Percentiles rank a stretch among this genome's conserved stretches.
phyloP scores from a whole-genome alignment of 192 early-diverging fungal species.

The Coemansia sp. region DNA sequence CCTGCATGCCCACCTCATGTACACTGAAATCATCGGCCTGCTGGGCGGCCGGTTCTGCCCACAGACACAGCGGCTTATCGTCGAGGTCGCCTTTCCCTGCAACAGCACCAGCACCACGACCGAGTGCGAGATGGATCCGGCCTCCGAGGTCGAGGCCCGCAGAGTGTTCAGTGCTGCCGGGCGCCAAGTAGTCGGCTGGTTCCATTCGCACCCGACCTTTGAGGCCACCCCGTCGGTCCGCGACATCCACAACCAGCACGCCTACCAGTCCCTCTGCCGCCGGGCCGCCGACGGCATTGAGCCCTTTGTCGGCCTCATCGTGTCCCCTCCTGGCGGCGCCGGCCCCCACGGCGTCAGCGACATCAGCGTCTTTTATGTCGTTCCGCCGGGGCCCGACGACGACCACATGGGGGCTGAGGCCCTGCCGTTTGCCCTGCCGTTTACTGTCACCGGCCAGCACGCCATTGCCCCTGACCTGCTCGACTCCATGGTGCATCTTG shows the following conservation, averaged over 20 bases:
- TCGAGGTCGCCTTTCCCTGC: slow-evolving; percentile 78
- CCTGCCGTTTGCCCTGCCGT: slow-evolving; percentile 17
- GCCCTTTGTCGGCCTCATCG: slow-evolving; percentile 89
- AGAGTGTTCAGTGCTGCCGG: slow-evolving; percentile 64
- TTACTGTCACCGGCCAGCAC: slow-evolving; percentile 50
- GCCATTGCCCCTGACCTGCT: slow-evolving; percentile 54
- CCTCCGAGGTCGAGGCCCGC: slow-evolving; percentile 79
- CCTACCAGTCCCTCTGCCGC: slow-evolving; percentile 81
- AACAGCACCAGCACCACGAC: slow-evolving; percentile 74
- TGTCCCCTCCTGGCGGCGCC: slow-evolving; percentile 68
- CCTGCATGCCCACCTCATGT: slow-evolving; percentile 85
- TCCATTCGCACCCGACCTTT: slow-evolving; percentile 95
- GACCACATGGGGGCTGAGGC: background rate
- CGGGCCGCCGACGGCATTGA: slow-evolving; percentile 61
- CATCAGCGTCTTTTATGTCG: slow-evolving; percentile 19
- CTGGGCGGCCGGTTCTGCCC: slow-evolving; percentile 75
- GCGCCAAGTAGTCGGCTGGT: slow-evolving; percentile 85
- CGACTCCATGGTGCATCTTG: slow-evolving; percentile 55
- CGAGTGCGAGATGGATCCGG: slow-evolving; percentile 95
- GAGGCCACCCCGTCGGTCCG: slow-evolving; percentile 83
- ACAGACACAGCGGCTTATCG: slow-evolving; percentile 49
- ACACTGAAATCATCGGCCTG: slow-evolving; percentile 92
- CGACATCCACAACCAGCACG: slow-evolving; percentile 87
- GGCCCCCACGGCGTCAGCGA: slow-evolving; percentile 52
- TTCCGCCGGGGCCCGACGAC: slow-evolving; percentile 3